phyloP scores from a whole-genome alignment of 306 rosid genomes.

The Lathyrus oleraceus region DNA sequence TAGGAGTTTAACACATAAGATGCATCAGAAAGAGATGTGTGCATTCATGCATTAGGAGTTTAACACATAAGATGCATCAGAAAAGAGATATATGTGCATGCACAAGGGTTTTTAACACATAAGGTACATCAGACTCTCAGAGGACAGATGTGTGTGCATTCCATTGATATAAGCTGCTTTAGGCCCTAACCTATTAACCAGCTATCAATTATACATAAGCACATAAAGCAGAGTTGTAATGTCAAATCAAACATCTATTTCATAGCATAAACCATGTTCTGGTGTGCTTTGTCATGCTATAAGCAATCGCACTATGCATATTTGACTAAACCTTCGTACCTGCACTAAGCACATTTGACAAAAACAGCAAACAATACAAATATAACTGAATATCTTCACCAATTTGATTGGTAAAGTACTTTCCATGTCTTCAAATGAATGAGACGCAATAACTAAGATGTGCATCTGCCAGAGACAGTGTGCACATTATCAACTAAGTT shows the following conservation, averaged over 20 bases:
- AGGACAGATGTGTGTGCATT: not conserved
- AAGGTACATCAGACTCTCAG: too few relatives aligned
- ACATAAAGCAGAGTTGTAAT: not conserved
- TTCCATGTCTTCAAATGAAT: not conserved
- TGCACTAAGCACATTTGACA: not conserved
- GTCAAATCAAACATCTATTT: not conserved
- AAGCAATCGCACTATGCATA: conserved; percentile 3
- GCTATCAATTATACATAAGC: conserved; percentile 2
- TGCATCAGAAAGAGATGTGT: too few relatives aligned
- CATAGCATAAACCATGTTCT: conserved; percentile 6
- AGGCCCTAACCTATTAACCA: not conserved
- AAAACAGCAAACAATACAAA: not conserved
- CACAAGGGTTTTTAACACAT: too few relatives aligned
- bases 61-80: too few relatives aligned
- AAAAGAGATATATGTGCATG: too few relatives aligned
- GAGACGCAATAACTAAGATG: not conserved
- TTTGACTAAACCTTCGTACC: not conserved
- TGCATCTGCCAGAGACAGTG: not conserved
- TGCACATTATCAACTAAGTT: not conserved
- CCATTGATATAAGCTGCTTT: not conserved
- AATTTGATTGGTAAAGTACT: not conserved
- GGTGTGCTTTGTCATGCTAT: not conserved
- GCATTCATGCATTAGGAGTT: too few relatives aligned
- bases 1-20: too few relatives aligned
- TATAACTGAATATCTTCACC: not conserved